Conservation (phyloP, 345 rosid genomes). For the Rubroshorea leprosula region DNA sequence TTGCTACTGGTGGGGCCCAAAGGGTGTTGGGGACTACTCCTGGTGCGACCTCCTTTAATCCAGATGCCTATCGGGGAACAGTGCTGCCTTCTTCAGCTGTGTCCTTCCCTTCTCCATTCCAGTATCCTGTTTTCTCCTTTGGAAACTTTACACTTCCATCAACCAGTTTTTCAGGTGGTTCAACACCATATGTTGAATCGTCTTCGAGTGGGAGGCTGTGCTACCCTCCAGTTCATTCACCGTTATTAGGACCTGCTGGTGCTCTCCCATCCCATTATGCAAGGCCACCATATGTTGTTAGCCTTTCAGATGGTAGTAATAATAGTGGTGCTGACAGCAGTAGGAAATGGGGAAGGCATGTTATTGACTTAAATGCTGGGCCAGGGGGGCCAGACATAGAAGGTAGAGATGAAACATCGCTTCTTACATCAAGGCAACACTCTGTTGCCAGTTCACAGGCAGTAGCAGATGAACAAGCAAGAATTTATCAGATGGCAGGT, state of each 20-base stretch:
- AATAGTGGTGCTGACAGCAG: conserved; percentile 37
- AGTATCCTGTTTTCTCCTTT: conserved; percentile 65
- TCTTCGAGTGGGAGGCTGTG: conserved; percentile 55
- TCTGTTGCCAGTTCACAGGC: conserved; percentile 47
- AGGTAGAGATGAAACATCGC: conserved; percentile 54
- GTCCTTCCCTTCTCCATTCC: conserved; percentile 63
- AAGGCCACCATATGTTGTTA: conserved; percentile 52
- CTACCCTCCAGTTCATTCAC: conserved; percentile 62
- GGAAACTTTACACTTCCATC: conserved; percentile 57
- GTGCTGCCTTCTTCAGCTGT: conserved; percentile 72
- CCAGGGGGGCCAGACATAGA: conserved; percentile 65
- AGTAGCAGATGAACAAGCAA: conserved; percentile 57
- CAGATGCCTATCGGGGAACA: conserved; percentile 62
- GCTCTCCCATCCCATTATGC: conserved; percentile 49
- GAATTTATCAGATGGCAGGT: conserved; percentile 62
- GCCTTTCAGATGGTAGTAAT: conserved; percentile 49
- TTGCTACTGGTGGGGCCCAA: conserved; percentile 53
- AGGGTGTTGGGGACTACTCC: conserved; percentile 55
- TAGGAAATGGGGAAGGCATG: conserved; percentile 66
- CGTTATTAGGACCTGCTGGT: conserved; percentile 50
- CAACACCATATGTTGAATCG: conserved; percentile 68
- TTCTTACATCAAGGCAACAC: conserved; percentile 44
- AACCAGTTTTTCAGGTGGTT: conserved; percentile 55
- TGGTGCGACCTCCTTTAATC: conserved; percentile 44
- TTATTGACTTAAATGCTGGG: conserved; percentile 78